These are phyloP conservation scores for Pseudophaeomoniella oleicola DNA, from an alignment of 2,329 filamentous ascomycete species.

Conservation along the genomic window DNA sequence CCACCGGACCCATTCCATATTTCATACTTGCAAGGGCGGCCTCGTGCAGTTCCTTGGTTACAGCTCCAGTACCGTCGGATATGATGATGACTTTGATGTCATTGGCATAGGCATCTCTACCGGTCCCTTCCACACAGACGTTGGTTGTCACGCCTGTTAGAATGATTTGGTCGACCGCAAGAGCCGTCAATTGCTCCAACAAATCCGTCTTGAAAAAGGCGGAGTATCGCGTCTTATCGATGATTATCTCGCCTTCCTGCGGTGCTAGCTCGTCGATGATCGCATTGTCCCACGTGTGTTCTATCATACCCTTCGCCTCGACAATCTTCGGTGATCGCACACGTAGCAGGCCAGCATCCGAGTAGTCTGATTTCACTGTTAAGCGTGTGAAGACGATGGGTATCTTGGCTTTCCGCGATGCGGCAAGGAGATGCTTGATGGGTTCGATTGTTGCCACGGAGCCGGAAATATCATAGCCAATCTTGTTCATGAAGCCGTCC, in stretches of 20 bases:
- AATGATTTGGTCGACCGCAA: conserved; percentile 7
- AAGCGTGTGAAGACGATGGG: conserved; percentile 6
- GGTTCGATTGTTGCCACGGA: conserved; percentile 6
- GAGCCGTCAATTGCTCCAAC: conserved; percentile 3
- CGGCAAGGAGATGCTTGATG: conserved; percentile 7
- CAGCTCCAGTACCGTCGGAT: neutral
- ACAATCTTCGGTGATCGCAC: conserved; percentile 1
- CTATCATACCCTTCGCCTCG: conserved; percentile 6
- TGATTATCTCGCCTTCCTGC: conserved; percentile 5
- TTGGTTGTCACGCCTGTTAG: conserved; percentile 8
- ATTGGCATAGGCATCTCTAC: neutral
- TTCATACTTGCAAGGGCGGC: neutral
- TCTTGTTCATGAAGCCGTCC: conserved; percentile 9
- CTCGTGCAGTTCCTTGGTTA: neutral
- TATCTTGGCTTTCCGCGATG: conserved; percentile 5
- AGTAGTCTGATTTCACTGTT: conserved; percentile 8
- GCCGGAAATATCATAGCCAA: conserved; percentile 6
- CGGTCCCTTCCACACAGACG: conserved; percentile 2
- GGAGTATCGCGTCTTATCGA: conserved; percentile 7
- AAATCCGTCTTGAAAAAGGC: conserved; percentile 7
- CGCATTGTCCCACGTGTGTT: conserved; percentile 8
- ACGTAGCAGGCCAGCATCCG: conserved; percentile 3
- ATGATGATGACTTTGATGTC: neutral
- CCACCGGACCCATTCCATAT: neutral
- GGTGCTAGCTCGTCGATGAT: conserved; percentile 8